Base-by-base conservation (phyloP, 345 rosid species). In the Hibiscus trionum region DNA sequence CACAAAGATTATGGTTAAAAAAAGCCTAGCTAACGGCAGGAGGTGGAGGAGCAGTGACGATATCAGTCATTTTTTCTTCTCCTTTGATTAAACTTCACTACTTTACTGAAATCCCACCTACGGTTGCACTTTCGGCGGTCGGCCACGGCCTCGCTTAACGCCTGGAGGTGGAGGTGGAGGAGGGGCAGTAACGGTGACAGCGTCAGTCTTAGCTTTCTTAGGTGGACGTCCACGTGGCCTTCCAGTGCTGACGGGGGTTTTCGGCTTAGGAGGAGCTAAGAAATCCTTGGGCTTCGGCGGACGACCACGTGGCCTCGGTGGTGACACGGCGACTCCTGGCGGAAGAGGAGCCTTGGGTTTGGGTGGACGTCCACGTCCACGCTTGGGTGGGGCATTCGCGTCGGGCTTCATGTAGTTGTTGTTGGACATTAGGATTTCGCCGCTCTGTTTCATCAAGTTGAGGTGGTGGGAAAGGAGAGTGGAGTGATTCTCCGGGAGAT, bases 311-410 rank as follows among this genome's bases (percentile, higher is more conserved):
- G 97, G 91, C 50, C 93, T 85, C 0, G 94, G 87, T 0, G 96
- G 74, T 0, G 83, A 21, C 12, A 77, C 31, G 0, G 71, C 86
- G 4, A 71, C 24, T 0, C 84, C 82, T 0, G 82, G 75, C 3
- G 84, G 87, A 1, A 75, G 2, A 0, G 86, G 77, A 0, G n/a
- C 73, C 73, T 85, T 90, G 0, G 96, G 81, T 76, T 94, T 94
- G 0, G 97, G 93, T 4, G 98, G 98, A 26, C 98, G 95, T 47
- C 98, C 98, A 7, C 98, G 96, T 47, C 97, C 96, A 37, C 98
- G 83, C 83, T 85, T 91, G 3, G 95, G 88, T 0, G 91, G 96
- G 27, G 90, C 88, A 65, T 82, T 73, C 0, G 88, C 91, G 78
- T 87, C 84, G 0, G 94, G 96, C 56, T 84, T 90, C 92, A 83